phyloP scores from a whole-genome alignment of 176 grass and related monocot species.

The Neostapfia colusana region DNA sequence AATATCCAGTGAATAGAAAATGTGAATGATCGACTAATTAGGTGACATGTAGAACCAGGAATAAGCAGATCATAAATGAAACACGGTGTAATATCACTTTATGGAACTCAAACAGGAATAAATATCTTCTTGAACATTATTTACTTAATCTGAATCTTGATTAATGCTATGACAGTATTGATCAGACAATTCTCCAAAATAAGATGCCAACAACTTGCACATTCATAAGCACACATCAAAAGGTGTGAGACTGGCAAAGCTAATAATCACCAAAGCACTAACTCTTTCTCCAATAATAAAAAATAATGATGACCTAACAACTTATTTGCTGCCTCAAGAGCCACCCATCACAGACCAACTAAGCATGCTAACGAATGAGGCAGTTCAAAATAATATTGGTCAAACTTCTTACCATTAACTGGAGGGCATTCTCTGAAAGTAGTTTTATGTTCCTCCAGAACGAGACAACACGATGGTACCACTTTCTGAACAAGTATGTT shows the following conservation, averaged over 20 bases:
- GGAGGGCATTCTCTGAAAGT: constrained; percentile 49
- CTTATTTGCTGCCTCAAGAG: constrained; percentile 10
- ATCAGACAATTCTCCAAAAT: constrained; percentile 15
- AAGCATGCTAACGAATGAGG: not conserved
- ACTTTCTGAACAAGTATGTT: constrained; percentile 59
- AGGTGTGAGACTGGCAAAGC: not conserved
- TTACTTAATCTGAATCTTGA: not conserved
- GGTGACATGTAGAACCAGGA: not conserved
- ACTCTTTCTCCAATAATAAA: not conserved
- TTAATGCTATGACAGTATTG: not conserved
- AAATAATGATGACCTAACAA: not conserved
- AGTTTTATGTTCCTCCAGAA: constrained; percentile 69
- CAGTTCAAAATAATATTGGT: constrained; percentile 6
- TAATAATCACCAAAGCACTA: constrained; percentile 1
- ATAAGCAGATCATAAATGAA: not conserved
- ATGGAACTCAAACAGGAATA: not conserved
- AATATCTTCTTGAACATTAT: not conserved
- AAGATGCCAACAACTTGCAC: not conserved
- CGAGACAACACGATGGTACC: constrained; percentile 53
- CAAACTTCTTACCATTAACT: constrained; percentile 74
- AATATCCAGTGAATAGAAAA: constrained; percentile 24
- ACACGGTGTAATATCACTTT: not conserved
- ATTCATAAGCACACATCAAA: not conserved
- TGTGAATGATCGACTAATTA: constrained; percentile 15
- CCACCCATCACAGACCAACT: not conserved